Evolutionary conservation across 176 grass and related monocot species (phyloP), one percentile per base, ranked within the genome.

Genomic region (Guadua angustifolia): DNA sequence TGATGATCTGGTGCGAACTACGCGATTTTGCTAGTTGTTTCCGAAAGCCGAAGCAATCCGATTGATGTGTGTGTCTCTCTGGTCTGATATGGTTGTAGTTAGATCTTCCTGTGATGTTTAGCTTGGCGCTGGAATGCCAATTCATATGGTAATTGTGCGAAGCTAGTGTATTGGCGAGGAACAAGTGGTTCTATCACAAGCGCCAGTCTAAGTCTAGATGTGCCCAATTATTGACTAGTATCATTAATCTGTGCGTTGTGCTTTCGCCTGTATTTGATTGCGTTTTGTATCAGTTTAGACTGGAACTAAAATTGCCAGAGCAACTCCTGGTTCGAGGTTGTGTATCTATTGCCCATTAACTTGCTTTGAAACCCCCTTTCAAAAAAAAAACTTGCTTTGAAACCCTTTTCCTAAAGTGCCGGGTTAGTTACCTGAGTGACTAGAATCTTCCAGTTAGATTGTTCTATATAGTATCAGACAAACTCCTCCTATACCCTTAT

Each of bases 341-440:
- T 52, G 22, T 42, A 12, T 72, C 25, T 46, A 25, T 72, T 32
- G 12, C 60, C n/a, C 22, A 55, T 38, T 5, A 64, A 51, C 18
- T 81, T 84, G 3, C 58, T 74, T 25, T 14, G 35, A 58, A 66
- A n/a, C n/a, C n/a, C n/a, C n/a, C n/a, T n/a, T n/a, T n/a, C n/a
- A n/a, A n/a, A n/a, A n/a, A n/a, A n/a, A n/a, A n/a, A n/a, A n/a
- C n/a, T n/a, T n/a, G n/a, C n/a, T n/a, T 29, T 29, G 29, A 29
- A 29, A 67, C 3, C 25, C 15, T 76, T 60, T 38, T 81, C 42
- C 44, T 64, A 2, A 53, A 73, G 21, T n/a, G 35, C 38, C 14
- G 15, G 9, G 14, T 24, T 26, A 47, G 40, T 35, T 36, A 60
- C 8, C 50, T 38, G 62, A 70, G 36, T 58, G 38, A 10, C 45